Base-by-base conservation (phyloP, 768 basidiomycete genomes). In the Collybiopsis confluens region DNA sequence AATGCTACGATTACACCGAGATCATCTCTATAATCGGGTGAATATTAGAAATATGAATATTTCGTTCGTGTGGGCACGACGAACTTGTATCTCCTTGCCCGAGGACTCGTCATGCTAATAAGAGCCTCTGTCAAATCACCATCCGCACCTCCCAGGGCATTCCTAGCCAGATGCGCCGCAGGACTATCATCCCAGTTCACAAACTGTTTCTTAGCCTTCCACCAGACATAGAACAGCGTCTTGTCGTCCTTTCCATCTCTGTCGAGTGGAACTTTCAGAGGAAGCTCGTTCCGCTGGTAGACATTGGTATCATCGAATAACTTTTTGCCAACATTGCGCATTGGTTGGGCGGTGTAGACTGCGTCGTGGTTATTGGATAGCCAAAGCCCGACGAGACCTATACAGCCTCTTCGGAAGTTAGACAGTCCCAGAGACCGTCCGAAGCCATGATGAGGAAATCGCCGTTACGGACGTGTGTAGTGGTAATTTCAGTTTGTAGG, bases 381-480 rank as follows among this genome's bases (percentile, higher is more conserved):
- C 72, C 78, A 79, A 21, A 68, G 61, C 5, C 78, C 81, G 18
- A 81, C 74, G 18, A 83, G 70, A 0, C 76, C 78, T 37, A 54
- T 6, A 82, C 78, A 2, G 73, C 77, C 59, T 83, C 81, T 55
- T 79, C 74, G 63, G 74, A 78, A 24, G 76, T 74, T 51, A 85
- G 66, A 44, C 71, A 71, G 41, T 84, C 77, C 72, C 75, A 82
- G 7, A 85, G 64, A 5, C 80, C 82, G 56, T 74, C 73, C 1
- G 76, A 75, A 0, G 73, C 79, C 62, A 85, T 59, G 27, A 83
- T 74, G 45, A 85, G 60, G 61, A 83, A 82, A 58, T 79, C 79
- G 27, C 74, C 76, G 1, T 74, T 70, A 44, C 71, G 59, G 15
- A 79, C 63, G 37, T 70, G 62, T 24, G 71, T 67, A 1, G 70